These are phyloP conservation scores for Taiozyma onychis DNA, from an alignment of 1,139 yeast genomes.

Conservation along the genomic window DNA sequence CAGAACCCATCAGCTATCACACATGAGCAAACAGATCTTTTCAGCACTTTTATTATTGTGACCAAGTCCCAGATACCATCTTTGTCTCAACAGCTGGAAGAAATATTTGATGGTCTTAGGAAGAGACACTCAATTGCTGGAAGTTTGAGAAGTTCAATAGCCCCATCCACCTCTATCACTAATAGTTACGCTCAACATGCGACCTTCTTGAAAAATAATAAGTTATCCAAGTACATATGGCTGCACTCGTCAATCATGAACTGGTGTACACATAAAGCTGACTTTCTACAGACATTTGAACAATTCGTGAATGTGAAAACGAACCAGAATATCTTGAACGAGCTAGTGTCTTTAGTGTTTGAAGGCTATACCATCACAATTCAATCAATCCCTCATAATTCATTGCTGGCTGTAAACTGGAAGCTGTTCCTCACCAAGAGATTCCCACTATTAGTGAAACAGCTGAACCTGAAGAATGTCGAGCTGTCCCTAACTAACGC, in stretches of 20 bases:
- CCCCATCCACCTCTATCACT: neutral
- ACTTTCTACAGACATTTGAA: constrained; percentile 17
- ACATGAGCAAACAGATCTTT: constrained; percentile 13
- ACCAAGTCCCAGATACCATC: constrained; percentile 4
- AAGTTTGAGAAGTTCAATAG: constrained; percentile 8
- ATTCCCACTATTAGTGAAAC: constrained; percentile 18
- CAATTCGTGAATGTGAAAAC: constrained; percentile 22
- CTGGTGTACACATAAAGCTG: constrained; percentile 16
- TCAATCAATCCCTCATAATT: constrained; percentile 6
- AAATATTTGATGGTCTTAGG: constrained; percentile 6
- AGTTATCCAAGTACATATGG: constrained; percentile 21
- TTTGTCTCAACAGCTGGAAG: constrained; percentile 12
- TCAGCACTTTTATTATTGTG: constrained; percentile 8
- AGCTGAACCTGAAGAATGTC: constrained; percentile 19
- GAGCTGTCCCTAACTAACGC: constrained; percentile 19
- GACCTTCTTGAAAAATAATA: constrained; percentile 18
- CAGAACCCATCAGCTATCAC: constrained; percentile 1
- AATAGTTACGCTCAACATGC: constrained; percentile 8
- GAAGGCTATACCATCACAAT: constrained; percentile 19
- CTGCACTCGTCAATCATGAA: constrained; percentile 15
- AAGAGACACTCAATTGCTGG: constrained; percentile 6
- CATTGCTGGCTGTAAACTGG: constrained; percentile 17
- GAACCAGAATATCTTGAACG: constrained; percentile 20
- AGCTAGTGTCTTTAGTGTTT: constrained; percentile 18
- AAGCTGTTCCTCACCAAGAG: constrained; percentile 18